Evolutionary conservation across 306 rosid genomes (phyloP).

Genomic region (Fragaria nilgerrensis): DNA sequence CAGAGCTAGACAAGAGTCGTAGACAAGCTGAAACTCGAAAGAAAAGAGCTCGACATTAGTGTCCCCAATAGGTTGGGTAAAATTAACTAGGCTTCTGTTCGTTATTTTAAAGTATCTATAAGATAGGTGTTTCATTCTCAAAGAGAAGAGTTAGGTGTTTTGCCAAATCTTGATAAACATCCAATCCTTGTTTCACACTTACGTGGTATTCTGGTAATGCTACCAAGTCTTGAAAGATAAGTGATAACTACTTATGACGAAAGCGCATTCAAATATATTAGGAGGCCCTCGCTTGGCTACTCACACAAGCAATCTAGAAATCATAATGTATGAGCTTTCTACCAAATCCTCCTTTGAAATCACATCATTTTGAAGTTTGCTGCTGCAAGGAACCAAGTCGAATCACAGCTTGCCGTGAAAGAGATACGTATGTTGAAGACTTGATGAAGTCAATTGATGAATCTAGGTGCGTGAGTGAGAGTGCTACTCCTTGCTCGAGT

Average conservation of each 20-base stretch:
- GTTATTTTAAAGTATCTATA: too few species aligned
- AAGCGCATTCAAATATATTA: background rate
- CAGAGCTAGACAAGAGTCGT: too few species aligned
- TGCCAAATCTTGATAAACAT: background rate
- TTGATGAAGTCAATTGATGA: background rate
- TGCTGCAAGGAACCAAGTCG: background rate
- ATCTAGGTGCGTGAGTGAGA: background rate
- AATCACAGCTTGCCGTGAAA: slow-evolving; percentile 12
- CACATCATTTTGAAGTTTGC: background rate
- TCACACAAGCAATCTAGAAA: slow-evolving; percentile 17
- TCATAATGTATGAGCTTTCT: slow-evolving; percentile 3
- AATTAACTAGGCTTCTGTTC: background rate
- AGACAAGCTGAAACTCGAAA: background rate
- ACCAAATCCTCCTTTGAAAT: background rate
- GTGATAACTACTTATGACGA: slow-evolving; percentile 17
- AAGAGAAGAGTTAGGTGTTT: background rate
- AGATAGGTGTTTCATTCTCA: too few species aligned
- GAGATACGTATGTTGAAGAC: background rate
- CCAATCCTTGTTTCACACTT: background rate
- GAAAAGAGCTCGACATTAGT: background rate
- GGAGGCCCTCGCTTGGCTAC: slow-evolving; percentile 1
- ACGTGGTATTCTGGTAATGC: background rate
- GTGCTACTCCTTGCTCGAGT: background rate
- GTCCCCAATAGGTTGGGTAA: background rate
- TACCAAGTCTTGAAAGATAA: slow-evolving; percentile 8